Base-by-base conservation (phyloP, 2,329 filamentous ascomycete species). In the Fragosphaeria purpurea region DNA sequence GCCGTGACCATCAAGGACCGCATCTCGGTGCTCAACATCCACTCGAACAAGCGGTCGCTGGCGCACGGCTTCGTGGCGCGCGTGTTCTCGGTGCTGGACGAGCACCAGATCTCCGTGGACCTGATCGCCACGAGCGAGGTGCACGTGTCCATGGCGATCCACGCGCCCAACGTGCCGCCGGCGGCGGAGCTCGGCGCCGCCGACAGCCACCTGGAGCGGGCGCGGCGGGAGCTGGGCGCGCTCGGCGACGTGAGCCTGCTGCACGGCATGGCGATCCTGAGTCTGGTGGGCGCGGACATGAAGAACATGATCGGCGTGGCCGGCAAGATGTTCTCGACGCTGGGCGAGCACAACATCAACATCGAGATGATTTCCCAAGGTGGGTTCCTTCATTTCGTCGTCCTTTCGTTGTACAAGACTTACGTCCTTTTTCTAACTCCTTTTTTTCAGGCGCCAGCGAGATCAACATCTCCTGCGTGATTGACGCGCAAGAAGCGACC, bases 311-410 rank as follows among this genome's bases (percentile, higher is more conserved):
- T 87, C 51, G 93, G 93, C 55, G 88, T 98, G 56, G 87, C 87
- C 7, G 93, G 93, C 33, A 83, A 80, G 59, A 97, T 98, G 86
- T 97, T 98, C 68, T 88, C 86, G 45, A 94, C 90, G 1, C 74
- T 98, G 13, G 93, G 93, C 42, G 87, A 96, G 64, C 86, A 95
- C 65, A 86, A 87, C 60, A 83, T 98, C 63, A 98, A 98, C 65
- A 88, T 98, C 59, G 93, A 98, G 71, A 98, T 98, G 93, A 98
- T 98, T 59, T 95, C 88, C 31, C 93, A 98, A 72, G 93, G 93
- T 91, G 75, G 62, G 74, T 61, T 35, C 31, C 37, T 13, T 31
- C 9, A 44, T 39, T 35, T 45, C 5, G n/a, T 40, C 11, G 5
- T 22, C 35, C 6, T 41, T n/a, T 44, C 31, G 11, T 6, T 38